Conservation (phyloP, 257 asterid species). For the Coffea eugenioides region DNA sequence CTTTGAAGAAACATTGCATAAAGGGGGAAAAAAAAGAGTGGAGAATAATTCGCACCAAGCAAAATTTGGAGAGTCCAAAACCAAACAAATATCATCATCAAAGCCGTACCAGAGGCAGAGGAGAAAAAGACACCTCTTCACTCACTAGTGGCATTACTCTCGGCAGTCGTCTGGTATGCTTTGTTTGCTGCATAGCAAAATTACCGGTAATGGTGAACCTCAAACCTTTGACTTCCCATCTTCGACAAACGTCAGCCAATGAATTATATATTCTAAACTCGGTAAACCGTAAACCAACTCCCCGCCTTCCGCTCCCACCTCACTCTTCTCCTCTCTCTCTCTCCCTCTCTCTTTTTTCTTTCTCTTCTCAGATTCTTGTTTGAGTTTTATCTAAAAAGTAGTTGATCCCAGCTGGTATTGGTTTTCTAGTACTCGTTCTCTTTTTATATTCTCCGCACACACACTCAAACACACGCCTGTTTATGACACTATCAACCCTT, state of each 20-base stretch:
- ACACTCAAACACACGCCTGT: background rate
- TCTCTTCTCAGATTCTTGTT: background rate
- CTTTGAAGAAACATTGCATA: background rate
- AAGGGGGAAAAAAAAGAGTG: background rate
- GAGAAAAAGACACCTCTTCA: background rate
- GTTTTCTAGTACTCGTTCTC: background rate
- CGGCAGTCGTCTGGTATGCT: too few species aligned
- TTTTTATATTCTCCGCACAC: background rate
- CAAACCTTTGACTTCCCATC: constrained; percentile 21
- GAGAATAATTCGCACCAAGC: constrained; percentile 2
- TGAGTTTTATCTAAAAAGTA: background rate
- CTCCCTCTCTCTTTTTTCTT: constrained; percentile 8
- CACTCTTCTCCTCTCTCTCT: background rate
- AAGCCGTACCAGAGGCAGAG: too few species aligned
- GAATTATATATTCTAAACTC: background rate
- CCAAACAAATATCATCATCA: background rate
- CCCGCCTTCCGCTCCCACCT: constrained; percentile 15
- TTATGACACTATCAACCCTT: background rate
- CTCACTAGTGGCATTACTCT: too few species aligned
- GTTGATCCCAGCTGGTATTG: background rate
- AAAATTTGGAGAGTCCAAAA: constrained; percentile 3
- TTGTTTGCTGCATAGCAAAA: background rate
- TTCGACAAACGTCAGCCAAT: constrained; percentile 21
- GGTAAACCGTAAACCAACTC: constrained; percentile 4
- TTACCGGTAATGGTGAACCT: constrained; percentile 11